Conservation (phyloP, 2,329 filamentous ascomycete species). For the Colletotrichum eremochloae region DNA sequence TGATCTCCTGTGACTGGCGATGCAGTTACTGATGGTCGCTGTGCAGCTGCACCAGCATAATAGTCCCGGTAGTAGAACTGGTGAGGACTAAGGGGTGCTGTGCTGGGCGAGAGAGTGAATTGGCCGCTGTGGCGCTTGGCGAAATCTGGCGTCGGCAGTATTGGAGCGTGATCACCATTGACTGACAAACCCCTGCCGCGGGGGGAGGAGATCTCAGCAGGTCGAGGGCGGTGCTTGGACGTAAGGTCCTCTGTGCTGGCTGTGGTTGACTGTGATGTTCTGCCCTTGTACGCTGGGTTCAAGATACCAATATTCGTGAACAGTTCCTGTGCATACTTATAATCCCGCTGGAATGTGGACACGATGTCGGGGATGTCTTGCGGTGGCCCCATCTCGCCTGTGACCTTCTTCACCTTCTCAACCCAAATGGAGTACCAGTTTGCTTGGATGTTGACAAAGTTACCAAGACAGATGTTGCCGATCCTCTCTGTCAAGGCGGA, state of each 20-base stretch:
- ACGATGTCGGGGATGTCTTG: conserved; percentile 81
- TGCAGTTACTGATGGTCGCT: conserved; percentile 50
- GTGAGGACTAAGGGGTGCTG: conserved; percentile 63
- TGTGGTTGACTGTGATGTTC: conserved; percentile 70
- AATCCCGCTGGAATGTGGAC: conserved; percentile 83
- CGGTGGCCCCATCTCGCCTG: conserved; percentile 74
- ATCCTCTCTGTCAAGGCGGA: conserved; percentile 85
- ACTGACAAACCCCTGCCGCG: conserved; percentile 72
- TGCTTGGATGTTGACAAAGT: conserved; percentile 86
- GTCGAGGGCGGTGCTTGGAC: conserved; percentile 63
- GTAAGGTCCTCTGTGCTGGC: conserved; percentile 65
- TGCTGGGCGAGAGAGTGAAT: conserved; percentile 71
- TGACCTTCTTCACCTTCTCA: conserved; percentile 82
- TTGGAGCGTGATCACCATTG: conserved; percentile 73
- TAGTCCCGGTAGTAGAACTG: conserved; percentile 70
- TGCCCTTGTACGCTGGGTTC: conserved; percentile 77
- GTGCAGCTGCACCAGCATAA: conserved; percentile 58
- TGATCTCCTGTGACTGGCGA: conserved; percentile 69
- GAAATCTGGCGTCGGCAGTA: conserved; percentile 75
- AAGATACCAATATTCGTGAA: conserved; percentile 80
- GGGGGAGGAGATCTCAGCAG: conserved; percentile 61
- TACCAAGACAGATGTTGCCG: conserved; percentile 82
- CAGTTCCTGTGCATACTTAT: conserved; percentile 79
- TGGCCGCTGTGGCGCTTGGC: conserved; percentile 75
- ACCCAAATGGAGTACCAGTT: conserved; percentile 88